Evolutionary conservation across 495 filamentous ascomycete species (phyloP).

Genomic region (Penicillium samsonianum): DNA sequence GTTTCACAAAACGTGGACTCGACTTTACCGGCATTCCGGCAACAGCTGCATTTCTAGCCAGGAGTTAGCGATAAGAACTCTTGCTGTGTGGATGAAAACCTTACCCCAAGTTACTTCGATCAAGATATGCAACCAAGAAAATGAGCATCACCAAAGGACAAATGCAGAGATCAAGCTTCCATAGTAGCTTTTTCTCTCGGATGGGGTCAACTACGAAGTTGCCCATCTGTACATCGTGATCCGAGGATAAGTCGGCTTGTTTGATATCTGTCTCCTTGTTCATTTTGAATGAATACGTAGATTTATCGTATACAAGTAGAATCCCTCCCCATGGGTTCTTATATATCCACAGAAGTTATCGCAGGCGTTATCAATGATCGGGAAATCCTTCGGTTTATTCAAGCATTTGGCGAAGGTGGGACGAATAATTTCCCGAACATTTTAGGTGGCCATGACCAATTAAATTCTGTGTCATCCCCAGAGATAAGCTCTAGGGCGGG

Average conservation of each 20-base stretch:
- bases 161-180: conserved; percentile 22
- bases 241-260: conserved; percentile 9
- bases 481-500: conserved; percentile 5
- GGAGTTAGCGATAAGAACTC: neutral
- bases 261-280: conserved; percentile 15
- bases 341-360: neutral
- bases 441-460: neutral
- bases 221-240: conserved; percentile 19
- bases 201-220: conserved; percentile 13
- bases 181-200: conserved; percentile 15
- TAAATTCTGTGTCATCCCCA: neutral
- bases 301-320: neutral
- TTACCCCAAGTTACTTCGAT: conserved; percentile 23
- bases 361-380: conserved; percentile 7
- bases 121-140: conserved; percentile 18
- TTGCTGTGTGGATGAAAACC: neutral
- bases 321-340: neutral
- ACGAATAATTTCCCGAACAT: conserved; percentile 11
- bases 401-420: conserved; percentile 2
- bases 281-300: conserved; percentile 1
- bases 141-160: conserved; percentile 19
- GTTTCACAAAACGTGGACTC: neutral
- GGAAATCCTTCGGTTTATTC: conserved; percentile 19
- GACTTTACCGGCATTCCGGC: conserved; percentile 20
- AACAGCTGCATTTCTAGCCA: conserved; percentile 18